Base-by-base conservation (phyloP, 1,284 basidiomycete species). In the Moesziomyces aphidis region DNA sequence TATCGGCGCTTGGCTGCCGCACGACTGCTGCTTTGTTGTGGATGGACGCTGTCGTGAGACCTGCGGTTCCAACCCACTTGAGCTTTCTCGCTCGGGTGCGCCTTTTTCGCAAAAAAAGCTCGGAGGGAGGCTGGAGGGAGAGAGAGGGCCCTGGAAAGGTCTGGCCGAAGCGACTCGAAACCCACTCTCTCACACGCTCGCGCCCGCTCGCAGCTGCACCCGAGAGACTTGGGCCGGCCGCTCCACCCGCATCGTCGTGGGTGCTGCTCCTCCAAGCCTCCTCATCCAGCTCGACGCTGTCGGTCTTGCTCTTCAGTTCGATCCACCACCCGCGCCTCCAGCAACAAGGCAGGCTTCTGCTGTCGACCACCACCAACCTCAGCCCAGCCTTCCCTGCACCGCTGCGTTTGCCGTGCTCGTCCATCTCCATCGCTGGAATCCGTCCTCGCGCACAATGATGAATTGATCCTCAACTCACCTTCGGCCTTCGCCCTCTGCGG, bases 401-500 rank as follows among this genome's bases (percentile, higher is more conserved):
- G 39, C 23, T 21, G 7, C 51, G 22, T 22, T 23, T 17, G 50
- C 61, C 31, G 31, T 57, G 57, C 62, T 61, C 28, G 34, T 50
- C 39, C 34, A 54, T 47, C 39, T 58, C 68, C 62, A 54, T 44
- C n/a, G 50, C 26, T 61, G 61, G 68, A 68, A 55, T 47, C 23
- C 26, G 22, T 13, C 34, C 28, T 24, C 44, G 19, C 46, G 31
- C 61, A 61, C 23, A 0, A 71, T 71, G 68, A 52, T 44, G 61
- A 65, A 71, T 71, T 71, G 61, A 71, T 61, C 44, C 51, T 46
- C 31, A 36, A 8, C 55, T 48, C 45, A 34, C n/a, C 47, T 55
- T 65, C 61, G 68, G 61, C 61, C 58, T 52, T 56, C 51, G 69
- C 69, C 63, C 69, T 56, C 58, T 42, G 68, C 59, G 68, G 68